A percentile compares a stretch with the other conserved stretches of the same genome.
Evolutionary conservation across 139 green algal species (phyloP).

Genomic region (Raphidocelis subcapitata): DNA sequence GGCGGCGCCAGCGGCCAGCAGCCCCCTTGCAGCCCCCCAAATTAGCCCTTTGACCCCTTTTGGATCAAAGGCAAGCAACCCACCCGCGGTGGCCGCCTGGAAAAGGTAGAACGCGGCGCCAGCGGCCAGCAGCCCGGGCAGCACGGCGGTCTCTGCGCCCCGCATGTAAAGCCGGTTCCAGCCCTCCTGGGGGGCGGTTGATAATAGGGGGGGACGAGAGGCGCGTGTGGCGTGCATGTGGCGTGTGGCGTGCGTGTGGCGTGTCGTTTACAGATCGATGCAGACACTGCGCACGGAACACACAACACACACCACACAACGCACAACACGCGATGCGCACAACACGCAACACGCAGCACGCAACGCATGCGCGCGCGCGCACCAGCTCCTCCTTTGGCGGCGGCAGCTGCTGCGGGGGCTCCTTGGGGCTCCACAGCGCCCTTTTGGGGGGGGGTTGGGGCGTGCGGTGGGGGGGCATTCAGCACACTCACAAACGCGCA

Average conservation of each 20-base stretch:
- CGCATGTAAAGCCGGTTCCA: constrained; percentile 52
- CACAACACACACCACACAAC: no score
- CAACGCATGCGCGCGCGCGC: no score
- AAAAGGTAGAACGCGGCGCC: constrained; percentile 34
- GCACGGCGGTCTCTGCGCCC: constrained; percentile 48
- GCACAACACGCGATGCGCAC: no score
- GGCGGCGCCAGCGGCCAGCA: constrained; percentile 41
- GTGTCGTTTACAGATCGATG: no score
- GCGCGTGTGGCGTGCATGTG: no score
- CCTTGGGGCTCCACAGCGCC: constrained; percentile 40
- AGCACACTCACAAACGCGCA: constrained; percentile 59
- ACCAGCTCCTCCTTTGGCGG: constrained; percentile 60
- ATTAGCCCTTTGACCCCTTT: constrained; percentile 3
- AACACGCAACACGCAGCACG: no score
- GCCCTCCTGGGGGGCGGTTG: constrained; percentile 20
- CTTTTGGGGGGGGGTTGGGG: no score
- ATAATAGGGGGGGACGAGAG: background rate
- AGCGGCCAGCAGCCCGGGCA: constrained; percentile 44
- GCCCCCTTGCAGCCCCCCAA: constrained; percentile 7
- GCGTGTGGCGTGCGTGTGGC: no score
- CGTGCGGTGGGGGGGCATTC: constrained; percentile 24
- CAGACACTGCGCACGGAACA: no score
- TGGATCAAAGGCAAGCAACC: constrained; percentile 7
- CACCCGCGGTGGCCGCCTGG: constrained; percentile 7
- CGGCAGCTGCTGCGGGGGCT: constrained; percentile 41